phyloP scores from a whole-genome alignment of 2,329 filamentous ascomycete species.

The Pleurostoma richardsiae region DNA sequence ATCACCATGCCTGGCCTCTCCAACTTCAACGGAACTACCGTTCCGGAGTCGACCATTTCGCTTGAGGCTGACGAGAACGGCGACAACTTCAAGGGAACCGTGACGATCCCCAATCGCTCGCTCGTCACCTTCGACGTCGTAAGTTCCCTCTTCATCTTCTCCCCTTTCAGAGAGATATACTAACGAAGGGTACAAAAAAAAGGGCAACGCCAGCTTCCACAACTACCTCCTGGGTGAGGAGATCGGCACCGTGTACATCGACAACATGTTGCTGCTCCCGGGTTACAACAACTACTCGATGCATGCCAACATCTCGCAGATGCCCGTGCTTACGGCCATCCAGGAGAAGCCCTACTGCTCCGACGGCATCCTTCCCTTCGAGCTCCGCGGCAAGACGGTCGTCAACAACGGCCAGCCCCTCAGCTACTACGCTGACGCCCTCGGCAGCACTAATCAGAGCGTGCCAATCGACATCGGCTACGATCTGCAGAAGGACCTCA shows the following conservation, averaged over 20 bases:
- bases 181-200: constrained; percentile 3
- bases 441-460: constrained; percentile 44
- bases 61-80: constrained; percentile 31
- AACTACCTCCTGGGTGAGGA: constrained; percentile 45
- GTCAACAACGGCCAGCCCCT: constrained; percentile 45
- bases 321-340: constrained; percentile 38
- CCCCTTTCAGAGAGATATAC: not conserved
- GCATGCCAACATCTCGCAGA: constrained; percentile 47
- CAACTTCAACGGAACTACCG: constrained; percentile 48
- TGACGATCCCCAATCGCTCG: constrained; percentile 59
- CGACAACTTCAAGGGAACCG: constrained; percentile 57
- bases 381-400: constrained; percentile 48
- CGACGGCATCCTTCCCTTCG: constrained; percentile 47
- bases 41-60: constrained; percentile 45
- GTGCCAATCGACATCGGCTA: constrained; percentile 45
- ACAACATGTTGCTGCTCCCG: constrained; percentile 53
- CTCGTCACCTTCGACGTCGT: constrained; percentile 60
- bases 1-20: constrained; percentile 46
- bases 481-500: constrained; percentile 29
- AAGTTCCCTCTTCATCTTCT: constrained; percentile 21
- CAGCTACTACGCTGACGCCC: constrained; percentile 50
- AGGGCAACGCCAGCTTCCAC: constrained; percentile 60
- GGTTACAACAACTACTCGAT: constrained; percentile 54
- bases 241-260: constrained; percentile 53
- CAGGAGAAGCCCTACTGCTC: constrained; percentile 43